Evolutionary conservation across 2,329 filamentous ascomycete species (phyloP).

Genomic region (Microdochium paspali): DNA sequence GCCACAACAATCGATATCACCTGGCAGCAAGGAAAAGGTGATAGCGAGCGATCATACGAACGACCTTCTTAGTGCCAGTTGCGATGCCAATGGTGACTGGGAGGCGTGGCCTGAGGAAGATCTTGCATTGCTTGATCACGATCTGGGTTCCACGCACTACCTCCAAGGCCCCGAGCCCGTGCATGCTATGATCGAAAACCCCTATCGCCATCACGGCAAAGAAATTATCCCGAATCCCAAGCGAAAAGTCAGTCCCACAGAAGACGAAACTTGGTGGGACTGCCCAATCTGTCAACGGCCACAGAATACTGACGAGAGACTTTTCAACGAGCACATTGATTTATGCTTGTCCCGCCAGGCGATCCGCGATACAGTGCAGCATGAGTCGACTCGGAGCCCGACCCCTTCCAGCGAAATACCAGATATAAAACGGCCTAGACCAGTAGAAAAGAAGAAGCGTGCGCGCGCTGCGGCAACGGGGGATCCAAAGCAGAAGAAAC

Average conservation of each 20-base stretch:
- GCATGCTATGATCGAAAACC: slow-evolving; percentile 19
- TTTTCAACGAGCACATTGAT: slow-evolving; percentile 89
- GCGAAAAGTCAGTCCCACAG: slow-evolving; percentile 17
- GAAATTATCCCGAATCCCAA: slow-evolving; percentile 39
- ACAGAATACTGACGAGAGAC: slow-evolving; percentile 63
- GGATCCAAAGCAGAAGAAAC: slow-evolving; percentile 24
- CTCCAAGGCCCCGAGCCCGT: background rate
- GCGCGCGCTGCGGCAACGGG: slow-evolving; percentile 7
- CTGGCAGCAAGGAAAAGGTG: slow-evolving; percentile 6
- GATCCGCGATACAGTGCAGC: slow-evolving; percentile 73
- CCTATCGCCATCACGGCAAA: slow-evolving; percentile 34
- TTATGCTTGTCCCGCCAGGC: slow-evolving; percentile 78
- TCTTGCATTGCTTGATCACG: slow-evolving; percentile 22
- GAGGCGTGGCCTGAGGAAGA: slow-evolving; percentile 62
- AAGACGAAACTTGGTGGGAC: slow-evolving; percentile 55
- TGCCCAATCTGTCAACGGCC: slow-evolving; percentile 82
- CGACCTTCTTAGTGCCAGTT: slow-evolving; percentile 7
- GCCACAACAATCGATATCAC: slow-evolving; percentile 16
- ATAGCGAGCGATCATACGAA: slow-evolving; percentile 25
- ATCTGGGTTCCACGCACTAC: background rate
- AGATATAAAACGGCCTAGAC: slow-evolving; percentile 26
- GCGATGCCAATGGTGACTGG: slow-evolving; percentile 36
- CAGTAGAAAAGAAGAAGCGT: slow-evolving; percentile 14
- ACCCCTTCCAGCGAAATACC: slow-evolving; percentile 19
- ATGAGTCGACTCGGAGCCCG: slow-evolving; percentile 21